These are phyloP conservation scores for Colletotrichum noveboracense DNA, from an alignment of 2,329 filamentous ascomycete genomes.

Conservation along the genomic window DNA sequence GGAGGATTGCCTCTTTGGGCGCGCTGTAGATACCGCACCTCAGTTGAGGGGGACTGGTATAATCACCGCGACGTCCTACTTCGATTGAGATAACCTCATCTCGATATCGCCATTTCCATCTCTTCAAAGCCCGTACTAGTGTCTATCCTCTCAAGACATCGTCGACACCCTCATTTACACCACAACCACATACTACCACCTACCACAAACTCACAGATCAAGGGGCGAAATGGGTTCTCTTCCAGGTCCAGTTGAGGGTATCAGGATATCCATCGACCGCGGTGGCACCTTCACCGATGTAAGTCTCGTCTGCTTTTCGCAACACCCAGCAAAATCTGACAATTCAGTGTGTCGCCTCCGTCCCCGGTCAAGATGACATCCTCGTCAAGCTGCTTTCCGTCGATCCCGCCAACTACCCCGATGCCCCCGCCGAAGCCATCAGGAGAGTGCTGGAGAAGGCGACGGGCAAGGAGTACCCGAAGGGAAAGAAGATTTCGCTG, in stretches of 20 bases:
- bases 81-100: not conserved
- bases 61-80: not conserved
- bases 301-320: constrained; percentile 54
- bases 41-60: not conserved
- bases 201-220: not conserved
- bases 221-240: constrained; percentile 5
- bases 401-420: constrained; percentile 73
- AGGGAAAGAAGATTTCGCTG: constrained; percentile 24
- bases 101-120: not conserved
- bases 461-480: constrained; percentile 34
- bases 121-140: not conserved
- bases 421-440: constrained; percentile 77
- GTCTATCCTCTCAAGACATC: not conserved
- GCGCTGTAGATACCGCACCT: not conserved
- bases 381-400: constrained; percentile 76
- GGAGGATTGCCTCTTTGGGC: constrained; percentile 5
- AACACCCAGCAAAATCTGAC: not conserved
- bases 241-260: constrained; percentile 12
- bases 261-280: constrained; percentile 30
- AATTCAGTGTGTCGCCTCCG: constrained; percentile 7
- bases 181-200: not conserved
- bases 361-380: constrained; percentile 56
- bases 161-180: not conserved
- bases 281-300: constrained; percentile 68
- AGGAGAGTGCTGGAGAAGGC: constrained; percentile 47